Conservation (phyloP, 257 asterid species). For the Eustoma russellianum region DNA sequence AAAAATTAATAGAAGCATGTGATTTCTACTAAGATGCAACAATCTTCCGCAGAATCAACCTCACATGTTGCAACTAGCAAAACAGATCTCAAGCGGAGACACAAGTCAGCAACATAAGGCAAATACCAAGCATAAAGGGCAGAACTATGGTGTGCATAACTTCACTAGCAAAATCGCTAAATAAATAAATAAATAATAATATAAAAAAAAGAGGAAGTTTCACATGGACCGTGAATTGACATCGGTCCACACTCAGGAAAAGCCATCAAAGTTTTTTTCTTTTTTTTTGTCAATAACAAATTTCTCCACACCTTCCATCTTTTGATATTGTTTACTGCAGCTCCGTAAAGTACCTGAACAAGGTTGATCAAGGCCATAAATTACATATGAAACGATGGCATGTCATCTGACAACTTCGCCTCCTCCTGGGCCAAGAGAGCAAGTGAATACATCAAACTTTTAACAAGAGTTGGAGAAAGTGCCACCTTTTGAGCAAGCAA, state of each 20-base stretch:
- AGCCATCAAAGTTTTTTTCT: too few relatives aligned
- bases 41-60: slow-evolving; percentile 65
- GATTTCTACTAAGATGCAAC: slow-evolving; percentile 41
- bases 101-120: not conserved
- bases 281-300: too few relatives aligned
- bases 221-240: not conserved
- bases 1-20: slow-evolving; percentile 27
- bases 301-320: too few relatives aligned
- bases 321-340: not conserved
- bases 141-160: not conserved
- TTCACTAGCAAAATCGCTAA: not conserved
- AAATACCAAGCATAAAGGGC: not conserved
- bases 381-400: slow-evolving; percentile 68
- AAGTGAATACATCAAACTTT: slow-evolving; percentile 54
- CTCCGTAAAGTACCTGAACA: slow-evolving; percentile 52
- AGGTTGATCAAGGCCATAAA: slow-evolving; percentile 64
- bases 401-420: slow-evolving; percentile 44
- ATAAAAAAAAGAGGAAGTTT: too few relatives aligned
- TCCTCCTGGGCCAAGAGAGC: slow-evolving; percentile 53
- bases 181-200: too few relatives aligned
- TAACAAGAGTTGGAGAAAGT: slow-evolving; percentile 49
- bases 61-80: slow-evolving; percentile 63
- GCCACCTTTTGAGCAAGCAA: slow-evolving; percentile 66
- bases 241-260: too few relatives aligned
- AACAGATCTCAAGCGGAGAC: slow-evolving; percentile 11